These are phyloP conservation scores for Rhodofomes roseus DNA, from an alignment of 1,284 basidiomycete genomes.

Conservation along the genomic window DNA sequence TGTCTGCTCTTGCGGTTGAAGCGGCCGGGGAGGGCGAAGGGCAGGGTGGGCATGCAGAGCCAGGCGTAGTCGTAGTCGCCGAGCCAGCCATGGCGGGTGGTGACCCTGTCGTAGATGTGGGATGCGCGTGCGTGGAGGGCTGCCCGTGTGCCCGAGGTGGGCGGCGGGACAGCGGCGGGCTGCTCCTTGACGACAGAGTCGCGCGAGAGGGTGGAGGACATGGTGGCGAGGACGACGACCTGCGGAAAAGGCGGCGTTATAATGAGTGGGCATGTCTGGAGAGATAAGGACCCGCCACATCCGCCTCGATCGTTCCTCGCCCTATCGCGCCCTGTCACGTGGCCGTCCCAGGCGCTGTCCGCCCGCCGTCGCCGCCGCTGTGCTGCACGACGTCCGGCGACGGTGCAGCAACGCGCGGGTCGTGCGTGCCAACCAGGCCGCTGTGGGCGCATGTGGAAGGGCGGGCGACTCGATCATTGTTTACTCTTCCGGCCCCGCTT, in stretches of 20 bases:
- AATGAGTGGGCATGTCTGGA: neutral
- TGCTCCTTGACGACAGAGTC: constrained; percentile 23
- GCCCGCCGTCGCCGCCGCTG: neutral
- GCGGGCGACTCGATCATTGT: no score
- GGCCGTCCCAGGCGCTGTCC: no score
- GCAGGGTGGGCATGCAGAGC: constrained; percentile 65
- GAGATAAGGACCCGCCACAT: neutral
- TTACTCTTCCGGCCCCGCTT: no score
- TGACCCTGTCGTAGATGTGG: constrained; percentile 33
- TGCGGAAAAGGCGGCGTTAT: neutral
- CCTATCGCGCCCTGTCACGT: no score
- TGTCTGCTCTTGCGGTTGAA: constrained; percentile 28
- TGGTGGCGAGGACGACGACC: constrained; percentile 18
- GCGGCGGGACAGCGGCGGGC: constrained; percentile 18
- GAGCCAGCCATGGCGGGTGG: constrained; percentile 63
- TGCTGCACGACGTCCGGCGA: no score
- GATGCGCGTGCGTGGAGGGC: constrained; percentile 7
- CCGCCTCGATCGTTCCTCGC: neutral
- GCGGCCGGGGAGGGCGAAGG: constrained; percentile 35
- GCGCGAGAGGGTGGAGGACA: constrained; percentile 14
- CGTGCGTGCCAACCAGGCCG: no score
- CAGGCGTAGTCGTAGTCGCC: constrained; percentile 77
- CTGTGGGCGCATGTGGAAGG: no score
- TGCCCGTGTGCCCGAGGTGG: constrained; percentile 2
- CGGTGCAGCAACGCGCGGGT: no score